Base-by-base conservation (phyloP, 768 basidiomycete genomes). In the Hortiboletus campestris region DNA sequence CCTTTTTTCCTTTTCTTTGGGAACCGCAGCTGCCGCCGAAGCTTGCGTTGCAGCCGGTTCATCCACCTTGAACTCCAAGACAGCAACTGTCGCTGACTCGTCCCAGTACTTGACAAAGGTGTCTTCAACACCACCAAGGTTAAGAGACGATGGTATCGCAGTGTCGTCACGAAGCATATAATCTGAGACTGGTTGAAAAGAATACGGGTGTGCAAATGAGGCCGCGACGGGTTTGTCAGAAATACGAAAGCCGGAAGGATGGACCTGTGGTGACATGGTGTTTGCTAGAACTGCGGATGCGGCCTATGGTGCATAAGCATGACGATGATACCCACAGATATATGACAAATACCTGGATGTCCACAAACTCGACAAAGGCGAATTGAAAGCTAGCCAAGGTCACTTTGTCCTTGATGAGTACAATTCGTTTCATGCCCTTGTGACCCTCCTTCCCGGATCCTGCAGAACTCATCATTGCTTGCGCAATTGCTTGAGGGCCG, bases 191-290 rank as follows among this genome's bases (percentile, higher is more conserved):
- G 86, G 87, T 65, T 92, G 86, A 71, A 96, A 97, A 25, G 94
- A 92, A 65, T 91, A 86, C 1, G 89, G 85, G 72, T 94, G 91
- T 43, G 93, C 93, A 70, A 97, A 98, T 14, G 95, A 96, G 9
- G 89, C 86, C 11, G 94, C 94, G 12, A 94, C 89, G 1, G 94
- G 89, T 31, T 85, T 82, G 65, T 91, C 88, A 4, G 90, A 90
- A 45, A 98, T 96, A 9, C 91, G 81, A 74, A 98, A 98, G 6
- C 96, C 96, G n/a, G 85, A 84, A 0, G 96, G 94, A 69, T 97
- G 93, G 13, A 90, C 76, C 58, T 86, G 82, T 3, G 91, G 81
- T 39, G 91, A 92, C 85, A 97, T 90, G 8, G 85, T 88, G n/a
- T 86, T 84, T 6, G 85, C 91, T 13, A 98, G 78, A 10, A 94